A percentile compares a stretch with the other conserved stretches of the same genome.
phyloP scores from a whole-genome alignment of 306 rosid species.

The Mucuna pruriens region DNA sequence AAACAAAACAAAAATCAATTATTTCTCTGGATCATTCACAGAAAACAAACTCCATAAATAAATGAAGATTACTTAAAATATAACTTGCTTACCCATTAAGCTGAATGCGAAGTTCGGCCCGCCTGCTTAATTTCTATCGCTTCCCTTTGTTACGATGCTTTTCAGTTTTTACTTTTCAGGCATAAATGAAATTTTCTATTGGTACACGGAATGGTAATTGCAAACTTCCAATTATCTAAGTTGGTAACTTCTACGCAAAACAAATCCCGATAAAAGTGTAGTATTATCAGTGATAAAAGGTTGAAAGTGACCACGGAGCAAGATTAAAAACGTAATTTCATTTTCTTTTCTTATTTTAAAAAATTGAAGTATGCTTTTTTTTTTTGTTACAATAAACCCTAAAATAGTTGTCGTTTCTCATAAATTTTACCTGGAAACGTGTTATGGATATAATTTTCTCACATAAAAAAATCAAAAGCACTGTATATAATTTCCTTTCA shows the following conservation, averaged over 20 bases:
- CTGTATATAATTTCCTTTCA: background rate
- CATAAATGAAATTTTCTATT: background rate
- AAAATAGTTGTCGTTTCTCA: background rate
- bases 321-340: background rate
- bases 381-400: background rate
- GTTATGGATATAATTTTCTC: background rate
- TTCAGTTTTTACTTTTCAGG: background rate
- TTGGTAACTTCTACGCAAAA: background rate
- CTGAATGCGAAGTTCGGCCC: background rate
- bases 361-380: background rate
- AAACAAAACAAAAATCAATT: background rate
- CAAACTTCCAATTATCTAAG: background rate
- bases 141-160: background rate
- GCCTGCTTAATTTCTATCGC: background rate
- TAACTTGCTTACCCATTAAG: background rate
- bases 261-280: conserved; percentile 32
- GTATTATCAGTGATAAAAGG: background rate
- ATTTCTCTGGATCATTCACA: background rate
- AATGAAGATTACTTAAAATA: background rate
- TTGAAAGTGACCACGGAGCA: too few species aligned
- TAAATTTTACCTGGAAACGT: background rate
- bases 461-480: background rate
- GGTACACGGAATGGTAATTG: background rate
- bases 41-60: background rate
- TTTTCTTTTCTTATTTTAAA: background rate